Percentiles rank a stretch among this genome's conserved stretches.
phyloP scores from a whole-genome alignment of 2,329 filamentous ascomycete species.

The Bipolaris sorokiniana region DNA sequence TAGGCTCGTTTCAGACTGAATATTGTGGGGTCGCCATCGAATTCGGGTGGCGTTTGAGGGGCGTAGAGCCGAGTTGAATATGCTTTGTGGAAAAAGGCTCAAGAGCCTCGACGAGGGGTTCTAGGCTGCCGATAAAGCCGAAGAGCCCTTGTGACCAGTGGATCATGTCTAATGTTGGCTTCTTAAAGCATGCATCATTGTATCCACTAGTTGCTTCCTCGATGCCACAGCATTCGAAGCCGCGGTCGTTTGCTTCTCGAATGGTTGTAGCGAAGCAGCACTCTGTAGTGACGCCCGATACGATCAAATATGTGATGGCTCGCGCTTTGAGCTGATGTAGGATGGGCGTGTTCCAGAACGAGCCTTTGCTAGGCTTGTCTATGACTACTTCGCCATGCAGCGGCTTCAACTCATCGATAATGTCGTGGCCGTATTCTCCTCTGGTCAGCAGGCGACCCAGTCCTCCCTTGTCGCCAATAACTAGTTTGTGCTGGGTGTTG shows the following conservation, averaged over 20 bases:
- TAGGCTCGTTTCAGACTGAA: constrained; percentile 54
- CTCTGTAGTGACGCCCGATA: constrained; percentile 65
- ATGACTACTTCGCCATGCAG: constrained; percentile 60
- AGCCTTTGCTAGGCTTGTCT: constrained; percentile 65
- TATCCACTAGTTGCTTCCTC: constrained; percentile 57
- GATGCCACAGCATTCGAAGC: constrained; percentile 63
- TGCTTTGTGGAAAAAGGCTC: constrained; percentile 20
- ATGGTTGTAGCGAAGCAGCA: constrained; percentile 64
- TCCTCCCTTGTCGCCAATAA: constrained; percentile 60
- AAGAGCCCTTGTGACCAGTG: constrained; percentile 60
- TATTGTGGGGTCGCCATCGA: constrained; percentile 54
- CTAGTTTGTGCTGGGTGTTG: constrained; percentile 52
- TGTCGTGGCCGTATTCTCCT: constrained; percentile 62
- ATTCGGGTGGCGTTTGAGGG: constrained; percentile 49
- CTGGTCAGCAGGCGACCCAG: constrained; percentile 61
- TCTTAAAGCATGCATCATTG: constrained; percentile 54
- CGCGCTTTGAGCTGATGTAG: constrained; percentile 60
- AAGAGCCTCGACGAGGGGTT: constrained; percentile 49
- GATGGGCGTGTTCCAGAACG: constrained; percentile 64
- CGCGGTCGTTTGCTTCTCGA: constrained; percentile 65
- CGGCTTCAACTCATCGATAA: constrained; percentile 61
- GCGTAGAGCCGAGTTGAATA: constrained; percentile 16
- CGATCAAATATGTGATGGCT: constrained; percentile 64
- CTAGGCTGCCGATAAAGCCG: constrained; percentile 55
- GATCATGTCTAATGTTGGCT: constrained; percentile 57